Evolutionary conservation across 2,329 filamentous ascomycete species (phyloP).

Genomic region (Colletotrichum filicis): DNA sequence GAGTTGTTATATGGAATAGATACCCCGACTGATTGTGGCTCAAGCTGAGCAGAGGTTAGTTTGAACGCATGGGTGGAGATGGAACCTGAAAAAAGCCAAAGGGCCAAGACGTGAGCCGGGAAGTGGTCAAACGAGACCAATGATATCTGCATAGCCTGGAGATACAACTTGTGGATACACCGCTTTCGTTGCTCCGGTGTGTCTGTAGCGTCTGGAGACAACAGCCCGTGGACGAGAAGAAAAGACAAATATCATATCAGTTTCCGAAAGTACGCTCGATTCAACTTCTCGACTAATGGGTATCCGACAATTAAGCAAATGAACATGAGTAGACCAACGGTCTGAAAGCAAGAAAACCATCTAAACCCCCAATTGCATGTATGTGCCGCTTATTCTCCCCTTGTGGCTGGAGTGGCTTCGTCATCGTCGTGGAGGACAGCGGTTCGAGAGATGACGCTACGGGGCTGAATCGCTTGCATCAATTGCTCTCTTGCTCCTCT

Average conservation of each 20-base stretch:
- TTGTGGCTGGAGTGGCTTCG: neutral
- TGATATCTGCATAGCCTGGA: neutral
- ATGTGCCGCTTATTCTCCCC: neutral
- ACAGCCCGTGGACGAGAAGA: neutral
- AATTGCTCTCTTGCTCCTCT: neutral
- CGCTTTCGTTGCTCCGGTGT: neutral
- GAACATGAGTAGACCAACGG: constrained; percentile 18
- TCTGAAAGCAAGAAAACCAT: constrained; percentile 8
- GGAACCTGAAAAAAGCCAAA: neutral
- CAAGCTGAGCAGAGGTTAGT: neutral
- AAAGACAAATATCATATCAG: neutral
- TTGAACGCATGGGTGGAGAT: neutral
- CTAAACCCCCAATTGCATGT: neutral
- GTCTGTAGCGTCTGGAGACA: neutral
- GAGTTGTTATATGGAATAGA: neutral
- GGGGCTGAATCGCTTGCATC: neutral
- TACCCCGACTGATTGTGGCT: neutral
- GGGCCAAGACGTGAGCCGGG: too few species aligned
- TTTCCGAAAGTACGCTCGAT: constrained; percentile 23
- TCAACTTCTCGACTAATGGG: constrained; percentile 33
- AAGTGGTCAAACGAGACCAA: neutral
- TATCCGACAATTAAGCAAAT: constrained; percentile 36
- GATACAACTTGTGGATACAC: neutral
- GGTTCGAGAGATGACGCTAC: neutral
- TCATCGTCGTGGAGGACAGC: neutral